Evolutionary conservation across 2,329 filamentous ascomycete genomes (phyloP).

Genomic region (Apiospora arundinis): DNA sequence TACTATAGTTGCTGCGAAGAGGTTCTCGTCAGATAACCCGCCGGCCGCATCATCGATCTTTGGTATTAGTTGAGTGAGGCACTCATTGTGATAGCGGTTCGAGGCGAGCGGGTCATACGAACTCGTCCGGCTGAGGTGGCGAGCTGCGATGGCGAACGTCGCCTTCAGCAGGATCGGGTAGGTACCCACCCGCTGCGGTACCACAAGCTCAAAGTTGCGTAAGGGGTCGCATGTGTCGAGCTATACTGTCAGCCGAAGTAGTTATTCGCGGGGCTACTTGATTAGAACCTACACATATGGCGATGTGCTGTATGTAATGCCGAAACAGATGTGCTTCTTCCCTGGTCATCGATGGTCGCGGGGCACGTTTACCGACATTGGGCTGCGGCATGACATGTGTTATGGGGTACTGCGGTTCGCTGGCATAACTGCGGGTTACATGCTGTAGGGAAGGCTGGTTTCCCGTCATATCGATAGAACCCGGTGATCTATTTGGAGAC

Average conservation of each 20-base stretch:
- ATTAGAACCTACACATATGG: slow-evolving; percentile 41
- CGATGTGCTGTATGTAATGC: slow-evolving; percentile 44
- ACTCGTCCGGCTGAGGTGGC: slow-evolving; percentile 57
- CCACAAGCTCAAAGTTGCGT: slow-evolving; percentile 58
- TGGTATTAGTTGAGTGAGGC: slow-evolving; percentile 56
- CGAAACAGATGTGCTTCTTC: slow-evolving; percentile 43
- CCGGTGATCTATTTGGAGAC: neutral
- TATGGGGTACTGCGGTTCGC: slow-evolving; percentile 1
- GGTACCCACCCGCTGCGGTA: slow-evolving; percentile 57
- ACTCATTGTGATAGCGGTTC: slow-evolving; percentile 60
- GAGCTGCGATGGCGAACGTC: slow-evolving; percentile 61
- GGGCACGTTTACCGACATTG: slow-evolving; percentile 26
- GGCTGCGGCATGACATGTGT: slow-evolving; percentile 5
- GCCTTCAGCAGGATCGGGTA: slow-evolving; percentile 62
- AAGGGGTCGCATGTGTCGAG: slow-evolving; percentile 41
- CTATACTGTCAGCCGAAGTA: slow-evolving; percentile 31
- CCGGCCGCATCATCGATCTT: slow-evolving; percentile 48
- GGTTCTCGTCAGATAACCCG: slow-evolving; percentile 52
- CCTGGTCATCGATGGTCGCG: slow-evolving; percentile 36
- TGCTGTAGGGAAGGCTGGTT: neutral
- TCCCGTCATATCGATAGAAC: neutral
- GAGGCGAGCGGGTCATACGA: slow-evolving; percentile 56
- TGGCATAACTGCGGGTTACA: neutral
- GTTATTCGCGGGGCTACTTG: neutral
- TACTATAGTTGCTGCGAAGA: slow-evolving; percentile 56